Conservation (phyloP, 257 asterid genomes). For the Solanum chiquidenum region DNA sequence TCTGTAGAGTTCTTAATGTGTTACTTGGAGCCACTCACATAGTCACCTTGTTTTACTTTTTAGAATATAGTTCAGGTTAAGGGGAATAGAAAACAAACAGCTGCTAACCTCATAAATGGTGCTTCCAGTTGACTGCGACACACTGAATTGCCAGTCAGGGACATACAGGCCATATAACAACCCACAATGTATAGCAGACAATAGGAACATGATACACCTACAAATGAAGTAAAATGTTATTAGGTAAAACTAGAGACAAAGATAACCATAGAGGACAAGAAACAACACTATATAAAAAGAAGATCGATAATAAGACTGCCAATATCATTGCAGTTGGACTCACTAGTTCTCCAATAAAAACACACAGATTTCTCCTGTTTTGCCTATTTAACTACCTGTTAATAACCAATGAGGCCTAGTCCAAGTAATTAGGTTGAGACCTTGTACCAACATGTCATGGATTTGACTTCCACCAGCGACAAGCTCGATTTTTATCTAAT, state of each 20-base stretch:
- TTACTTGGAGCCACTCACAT: neutral
- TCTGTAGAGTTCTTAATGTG: neutral
- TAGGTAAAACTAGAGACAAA: neutral
- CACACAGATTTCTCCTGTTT: neutral
- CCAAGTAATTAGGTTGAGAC: neutral
- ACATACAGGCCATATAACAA: conserved; percentile 58
- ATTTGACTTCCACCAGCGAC: neutral
- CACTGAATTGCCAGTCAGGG: conserved; percentile 62
- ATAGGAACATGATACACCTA: conserved; percentile 41
- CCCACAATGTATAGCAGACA: conserved; percentile 44
- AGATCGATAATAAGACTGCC: neutral
- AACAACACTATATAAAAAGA: neutral
- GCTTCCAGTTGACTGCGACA: conserved; percentile 21
- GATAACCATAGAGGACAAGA: neutral
- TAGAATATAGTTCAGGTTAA: neutral
- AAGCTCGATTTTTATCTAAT: neutral
- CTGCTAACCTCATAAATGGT: conserved; percentile 32
- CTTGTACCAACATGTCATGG: neutral
- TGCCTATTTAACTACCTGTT: neutral
- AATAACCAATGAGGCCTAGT: neutral
- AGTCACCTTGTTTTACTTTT: neutral
- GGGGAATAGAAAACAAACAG: neutral
- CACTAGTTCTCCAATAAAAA: neutral
- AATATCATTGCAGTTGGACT: neutral
- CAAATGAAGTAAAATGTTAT: conserved; percentile 6